Evolutionary conservation across 1,139 yeast genomes (phyloP).

Genomic region (Pichia sp.): DNA sequence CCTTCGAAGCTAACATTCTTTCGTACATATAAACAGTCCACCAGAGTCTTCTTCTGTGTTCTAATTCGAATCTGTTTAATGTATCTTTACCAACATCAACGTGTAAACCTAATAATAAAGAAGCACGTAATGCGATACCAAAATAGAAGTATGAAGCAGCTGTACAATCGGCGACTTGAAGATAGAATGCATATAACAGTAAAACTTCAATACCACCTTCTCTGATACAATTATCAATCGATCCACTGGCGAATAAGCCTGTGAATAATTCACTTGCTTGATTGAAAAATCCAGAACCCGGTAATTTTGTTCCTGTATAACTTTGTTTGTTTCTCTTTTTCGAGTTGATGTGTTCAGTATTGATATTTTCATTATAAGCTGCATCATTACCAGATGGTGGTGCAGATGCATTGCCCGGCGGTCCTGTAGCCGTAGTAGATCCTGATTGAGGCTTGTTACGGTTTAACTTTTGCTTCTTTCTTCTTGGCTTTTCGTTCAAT

Average conservation of each 20-base stretch:
- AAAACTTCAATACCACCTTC: slow-evolving; percentile 85
- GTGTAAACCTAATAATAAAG: slow-evolving; percentile 77
- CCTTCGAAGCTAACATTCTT: slow-evolving; percentile 80
- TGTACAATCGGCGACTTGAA: slow-evolving; percentile 85
- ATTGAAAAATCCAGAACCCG: slow-evolving; percentile 75
- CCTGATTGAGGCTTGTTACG: not conserved
- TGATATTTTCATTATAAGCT: not conserved
- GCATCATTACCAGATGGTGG: not conserved
- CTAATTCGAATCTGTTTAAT: slow-evolving; percentile 63
- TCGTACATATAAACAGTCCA: slow-evolving; percentile 94
- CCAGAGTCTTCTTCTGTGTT: slow-evolving; percentile 82
- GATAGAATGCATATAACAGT: slow-evolving; percentile 72
- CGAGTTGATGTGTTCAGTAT: not conserved
- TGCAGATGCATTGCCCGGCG: not conserved
- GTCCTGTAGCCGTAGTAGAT: not conserved
- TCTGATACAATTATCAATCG: slow-evolving; percentile 70
- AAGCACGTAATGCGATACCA: slow-evolving; percentile 75
- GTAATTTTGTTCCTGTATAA: slow-evolving; percentile 42
- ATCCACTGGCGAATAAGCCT: slow-evolving; percentile 75
- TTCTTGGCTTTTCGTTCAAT: slow-evolving; percentile 23
- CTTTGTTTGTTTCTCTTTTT: slow-evolving; percentile 2
- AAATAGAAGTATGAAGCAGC: slow-evolving; percentile 79
- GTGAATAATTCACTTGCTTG: slow-evolving; percentile 76
- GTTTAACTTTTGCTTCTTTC: slow-evolving; percentile 25
- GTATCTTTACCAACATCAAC: slow-evolving; percentile 74